Percentiles rank a stretch among this genome's conserved stretches.
These are phyloP conservation scores for Smallanthus sonchifolius DNA, from an alignment of 129 eudicot species.

Conservation along the genomic window DNA sequence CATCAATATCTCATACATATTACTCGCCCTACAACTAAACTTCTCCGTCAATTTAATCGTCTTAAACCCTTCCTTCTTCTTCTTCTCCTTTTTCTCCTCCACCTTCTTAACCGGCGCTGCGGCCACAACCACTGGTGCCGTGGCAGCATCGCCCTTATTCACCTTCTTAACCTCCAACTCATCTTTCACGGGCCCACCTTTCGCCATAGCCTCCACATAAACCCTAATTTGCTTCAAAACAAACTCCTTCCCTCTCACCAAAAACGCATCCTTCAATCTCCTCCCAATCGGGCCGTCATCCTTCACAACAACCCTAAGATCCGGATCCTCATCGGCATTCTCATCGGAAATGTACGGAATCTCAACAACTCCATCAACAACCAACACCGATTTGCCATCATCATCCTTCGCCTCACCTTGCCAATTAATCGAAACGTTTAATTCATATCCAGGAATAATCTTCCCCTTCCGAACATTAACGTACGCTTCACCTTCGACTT, in stretches of 20 bases:
- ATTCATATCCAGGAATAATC: constrained; percentile 88
- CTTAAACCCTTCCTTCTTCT: constrained; percentile 81
- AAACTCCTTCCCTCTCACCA: constrained; percentile 57
- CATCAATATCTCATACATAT: constrained; percentile 91
- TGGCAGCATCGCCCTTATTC: constrained; percentile 14
- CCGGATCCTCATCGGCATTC: constrained; percentile 96
- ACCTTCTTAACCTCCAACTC: constrained; percentile 83
- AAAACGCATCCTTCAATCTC: constrained; percentile 74
- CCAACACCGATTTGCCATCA: constrained; percentile 31
- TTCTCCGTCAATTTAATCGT: constrained; percentile 74
- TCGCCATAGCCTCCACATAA: constrained; percentile 79
- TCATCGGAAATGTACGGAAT: constrained; percentile 82
- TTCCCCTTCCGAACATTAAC: constrained; percentile 92
- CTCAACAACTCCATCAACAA: constrained; percentile 59
- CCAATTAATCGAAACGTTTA: constrained; percentile 53
- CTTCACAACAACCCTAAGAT: constrained; percentile 54
- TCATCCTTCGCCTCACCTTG: constrained; percentile 60
- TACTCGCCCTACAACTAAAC: constrained; percentile 81
- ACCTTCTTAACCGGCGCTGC: constrained; percentile 18
- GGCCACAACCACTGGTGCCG: background rate
- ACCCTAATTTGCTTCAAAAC: constrained; percentile 72
- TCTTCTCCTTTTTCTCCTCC: constrained; percentile 38
- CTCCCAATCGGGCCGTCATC: constrained; percentile 82
- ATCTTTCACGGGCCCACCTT: constrained; percentile 86
- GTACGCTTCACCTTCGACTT: constrained; percentile 83